Conservation (phyloP, 352 stramenopile genomes). For the Pythium aristosporum region DNA sequence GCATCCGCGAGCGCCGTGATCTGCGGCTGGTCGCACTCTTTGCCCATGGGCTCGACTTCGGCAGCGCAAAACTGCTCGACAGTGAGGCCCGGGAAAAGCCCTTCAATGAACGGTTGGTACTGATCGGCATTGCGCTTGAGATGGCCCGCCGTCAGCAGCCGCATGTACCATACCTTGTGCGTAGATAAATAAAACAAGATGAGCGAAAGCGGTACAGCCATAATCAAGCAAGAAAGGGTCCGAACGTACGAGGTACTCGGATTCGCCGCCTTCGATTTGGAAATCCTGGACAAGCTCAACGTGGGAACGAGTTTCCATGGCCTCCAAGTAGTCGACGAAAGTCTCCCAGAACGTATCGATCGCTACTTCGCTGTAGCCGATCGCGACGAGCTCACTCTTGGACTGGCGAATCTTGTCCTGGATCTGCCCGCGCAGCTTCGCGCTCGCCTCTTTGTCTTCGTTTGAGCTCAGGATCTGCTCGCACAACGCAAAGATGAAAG, state of each 20-base stretch:
- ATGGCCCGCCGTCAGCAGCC: slow-evolving; percentile 78
- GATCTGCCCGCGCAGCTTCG: slow-evolving; percentile 37
- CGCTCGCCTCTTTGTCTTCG: slow-evolving; percentile 23
- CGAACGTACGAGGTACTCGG: slow-evolving; percentile 67
- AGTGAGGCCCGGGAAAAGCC: slow-evolving; percentile 68
- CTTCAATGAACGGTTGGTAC: slow-evolving; percentile 91
- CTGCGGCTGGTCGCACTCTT: slow-evolving; percentile 92
- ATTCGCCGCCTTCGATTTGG: slow-evolving; percentile 82
- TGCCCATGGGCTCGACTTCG: slow-evolving; percentile 91
- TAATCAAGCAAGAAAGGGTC: background rate
- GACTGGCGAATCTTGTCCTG: slow-evolving; percentile 65
- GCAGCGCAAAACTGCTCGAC: slow-evolving; percentile 85
- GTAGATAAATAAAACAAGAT: background rate
- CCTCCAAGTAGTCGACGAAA: slow-evolving; percentile 86
- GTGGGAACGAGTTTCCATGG: slow-evolving; percentile 75
- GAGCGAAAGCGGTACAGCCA: background rate
- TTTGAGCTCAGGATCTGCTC: slow-evolving; percentile 58
- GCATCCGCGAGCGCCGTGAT: slow-evolving; percentile 91
- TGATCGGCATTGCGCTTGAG: slow-evolving; percentile 86
- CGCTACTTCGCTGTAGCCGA: slow-evolving; percentile 90
- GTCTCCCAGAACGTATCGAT: slow-evolving; percentile 95
- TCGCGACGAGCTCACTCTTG: slow-evolving; percentile 67
- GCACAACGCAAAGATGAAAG: slow-evolving; percentile 88
- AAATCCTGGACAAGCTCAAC: slow-evolving; percentile 75
- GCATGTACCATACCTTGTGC: slow-evolving; percentile 84